phyloP scores from a whole-genome alignment of 23 red algal genomes.

The Pyropia yezoensis region DNA sequence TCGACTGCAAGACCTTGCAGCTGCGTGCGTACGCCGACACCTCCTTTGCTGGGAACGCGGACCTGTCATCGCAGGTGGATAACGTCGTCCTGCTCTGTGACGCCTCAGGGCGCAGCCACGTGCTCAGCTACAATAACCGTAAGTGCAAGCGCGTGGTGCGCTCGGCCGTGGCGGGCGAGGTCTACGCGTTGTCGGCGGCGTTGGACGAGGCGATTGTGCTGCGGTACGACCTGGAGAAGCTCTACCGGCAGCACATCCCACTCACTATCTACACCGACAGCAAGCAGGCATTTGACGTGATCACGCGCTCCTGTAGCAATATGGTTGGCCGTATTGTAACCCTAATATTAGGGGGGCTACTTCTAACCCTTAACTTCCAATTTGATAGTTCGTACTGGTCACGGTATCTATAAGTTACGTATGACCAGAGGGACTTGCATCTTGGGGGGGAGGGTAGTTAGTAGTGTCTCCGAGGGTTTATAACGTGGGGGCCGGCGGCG shows the following conservation, averaged over 20 bases:
- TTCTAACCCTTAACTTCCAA: no score
- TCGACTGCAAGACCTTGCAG: conserved; percentile 3
- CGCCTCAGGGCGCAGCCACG: neutral
- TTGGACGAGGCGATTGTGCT: conserved; percentile 11
- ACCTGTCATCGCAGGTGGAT: conserved; percentile 8
- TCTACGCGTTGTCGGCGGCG: conserved; percentile 1
- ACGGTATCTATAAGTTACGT: no score
- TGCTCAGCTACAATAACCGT: conserved; percentile 12
- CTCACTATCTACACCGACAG: conserved; percentile 14
- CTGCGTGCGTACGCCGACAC: conserved; percentile 13
- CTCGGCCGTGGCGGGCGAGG: conserved; percentile 7
- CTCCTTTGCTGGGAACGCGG: conserved; percentile 15
- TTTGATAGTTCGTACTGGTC: no score
- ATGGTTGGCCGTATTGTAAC: no score
- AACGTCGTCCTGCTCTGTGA: conserved; percentile 13
- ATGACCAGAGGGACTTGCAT: no score
- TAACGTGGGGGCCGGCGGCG: no score
- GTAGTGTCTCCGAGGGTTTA: no score
- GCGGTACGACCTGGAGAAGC: neutral
- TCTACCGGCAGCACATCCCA: neutral
- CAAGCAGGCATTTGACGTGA: conserved; percentile 8
- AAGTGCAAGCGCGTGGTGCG: conserved; percentile 14
- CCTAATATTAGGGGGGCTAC: no score
- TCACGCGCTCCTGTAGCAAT: conserved; percentile 3
- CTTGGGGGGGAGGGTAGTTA: no score